Conservation (phyloP, 1,284 basidiomycete species). For the Gomphus sp. region DNA sequence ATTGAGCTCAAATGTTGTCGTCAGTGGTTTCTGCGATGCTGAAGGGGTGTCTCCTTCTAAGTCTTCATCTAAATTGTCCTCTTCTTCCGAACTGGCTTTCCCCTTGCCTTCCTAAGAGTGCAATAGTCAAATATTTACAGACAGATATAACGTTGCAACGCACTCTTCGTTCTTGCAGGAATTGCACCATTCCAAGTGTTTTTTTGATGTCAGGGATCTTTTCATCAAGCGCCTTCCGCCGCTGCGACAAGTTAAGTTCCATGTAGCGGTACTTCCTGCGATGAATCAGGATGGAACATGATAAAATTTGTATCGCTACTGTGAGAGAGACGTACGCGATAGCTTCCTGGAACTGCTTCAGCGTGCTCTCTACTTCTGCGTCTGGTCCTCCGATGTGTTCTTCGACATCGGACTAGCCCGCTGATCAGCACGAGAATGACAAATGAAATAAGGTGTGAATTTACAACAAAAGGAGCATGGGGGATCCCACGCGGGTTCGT, state of each 20-base stretch:
- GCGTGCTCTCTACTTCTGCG: conserved; percentile 67
- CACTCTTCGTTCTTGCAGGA: conserved; percentile 64
- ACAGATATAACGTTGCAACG: conserved; percentile 19
- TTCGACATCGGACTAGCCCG: conserved; percentile 69
- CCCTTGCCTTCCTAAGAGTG: conserved; percentile 46
- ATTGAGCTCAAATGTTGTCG: conserved; percentile 90
- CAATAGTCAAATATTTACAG: background rate
- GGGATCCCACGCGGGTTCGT: conserved; percentile 91
- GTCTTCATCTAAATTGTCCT: conserved; percentile 31
- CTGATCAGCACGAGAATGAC: background rate
- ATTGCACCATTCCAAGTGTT: conserved; percentile 86
- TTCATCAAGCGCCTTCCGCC: conserved; percentile 74
- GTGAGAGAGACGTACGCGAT: conserved; percentile 65
- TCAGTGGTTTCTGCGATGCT: conserved; percentile 46
- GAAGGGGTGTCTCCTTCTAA: conserved; percentile 23
- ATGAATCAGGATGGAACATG: conserved; percentile 18
- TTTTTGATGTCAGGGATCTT: conserved; percentile 97
- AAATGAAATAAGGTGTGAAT: conserved; percentile 22
- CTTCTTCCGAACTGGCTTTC: conserved; percentile 36
- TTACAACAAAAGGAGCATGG: conserved; percentile 88
- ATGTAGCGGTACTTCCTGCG: conserved; percentile 96
- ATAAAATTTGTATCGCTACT: background rate
- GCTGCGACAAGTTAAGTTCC: conserved; percentile 81
- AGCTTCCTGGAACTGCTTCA: conserved; percentile 87
- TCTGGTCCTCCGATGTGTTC: conserved; percentile 79